Evolutionary conservation across 1,139 yeast species (phyloP).

Genomic region (Blastobotrys raffinosifermentans): DNA sequence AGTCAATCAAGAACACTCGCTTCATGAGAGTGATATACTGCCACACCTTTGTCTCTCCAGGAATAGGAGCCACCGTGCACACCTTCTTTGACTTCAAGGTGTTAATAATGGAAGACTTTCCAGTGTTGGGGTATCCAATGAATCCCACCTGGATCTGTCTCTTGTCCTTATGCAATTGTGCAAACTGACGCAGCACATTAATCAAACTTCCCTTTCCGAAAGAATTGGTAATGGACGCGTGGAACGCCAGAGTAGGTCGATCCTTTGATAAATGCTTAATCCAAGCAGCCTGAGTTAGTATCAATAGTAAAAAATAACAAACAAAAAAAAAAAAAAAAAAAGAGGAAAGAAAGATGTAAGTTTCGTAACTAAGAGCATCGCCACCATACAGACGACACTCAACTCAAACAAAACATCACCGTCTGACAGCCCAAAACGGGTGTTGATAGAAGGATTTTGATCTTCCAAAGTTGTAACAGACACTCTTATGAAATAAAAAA

Average conservation of each 20-base stretch:
- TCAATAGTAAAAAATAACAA: neutral
- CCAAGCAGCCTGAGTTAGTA: constrained; percentile 81
- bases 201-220: constrained; percentile 96
- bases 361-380: constrained; percentile 37
- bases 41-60: constrained; percentile 99
- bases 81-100: constrained; percentile 92
- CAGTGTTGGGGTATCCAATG: constrained; percentile 96
- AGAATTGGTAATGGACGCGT: constrained; percentile 94
- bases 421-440: constrained; percentile 44
- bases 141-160: constrained; percentile 96
- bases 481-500: constrained; percentile 35
- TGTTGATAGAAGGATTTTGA: constrained; percentile 45
- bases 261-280: constrained; percentile 88
- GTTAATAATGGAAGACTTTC: constrained; percentile 92
- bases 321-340: constrained; percentile 14
- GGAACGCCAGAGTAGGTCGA: constrained; percentile 94
- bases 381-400: constrained; percentile 26
- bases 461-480: constrained; percentile 99
- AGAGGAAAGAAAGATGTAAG: constrained; percentile 26
- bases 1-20: constrained; percentile 88
- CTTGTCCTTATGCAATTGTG: constrained; percentile 84
- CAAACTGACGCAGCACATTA: constrained; percentile 87
- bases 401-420: constrained; percentile 44
- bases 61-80: constrained; percentile 95
- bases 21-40: constrained; percentile 97